Conservation (phyloP, 345 rosid genomes). For the Brassica juncea region DNA sequence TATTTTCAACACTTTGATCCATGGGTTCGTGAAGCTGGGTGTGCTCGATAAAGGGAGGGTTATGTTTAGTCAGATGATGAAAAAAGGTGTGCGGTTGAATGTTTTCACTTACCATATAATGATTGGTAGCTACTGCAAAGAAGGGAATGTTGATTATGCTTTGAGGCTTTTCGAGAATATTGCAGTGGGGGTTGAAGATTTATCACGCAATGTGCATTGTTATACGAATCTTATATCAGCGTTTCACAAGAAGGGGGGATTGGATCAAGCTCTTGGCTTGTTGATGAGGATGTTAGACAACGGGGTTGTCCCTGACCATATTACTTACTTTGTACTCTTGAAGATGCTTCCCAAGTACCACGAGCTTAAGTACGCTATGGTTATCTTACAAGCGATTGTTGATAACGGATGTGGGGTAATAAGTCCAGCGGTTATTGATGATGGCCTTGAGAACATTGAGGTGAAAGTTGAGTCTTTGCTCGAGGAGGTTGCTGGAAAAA, state of each 20-base stretch:
- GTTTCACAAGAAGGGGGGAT: conserved; percentile 50
- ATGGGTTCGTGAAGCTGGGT: conserved; percentile 58
- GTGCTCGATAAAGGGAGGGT: conserved; percentile 50
- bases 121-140: conserved; percentile 59
- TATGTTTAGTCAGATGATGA: conserved; percentile 48
- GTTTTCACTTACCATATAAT: conserved; percentile 53
- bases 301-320: conserved; percentile 63
- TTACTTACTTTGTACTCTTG: conserved; percentile 55
- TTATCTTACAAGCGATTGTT: conserved; percentile 52
- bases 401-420: conserved; percentile 45
- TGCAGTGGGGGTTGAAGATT: conserved; percentile 36
- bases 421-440: conserved; percentile 33
- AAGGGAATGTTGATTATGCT: conserved; percentile 58
- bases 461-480: conserved; percentile 53
- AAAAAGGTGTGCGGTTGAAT: conserved; percentile 42
- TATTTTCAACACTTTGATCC: conserved; percentile 62
- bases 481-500: conserved; percentile 46
- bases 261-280: conserved; percentile 48
- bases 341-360: conserved; percentile 53
- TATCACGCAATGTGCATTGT: conserved; percentile 52
- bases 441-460: conserved; percentile 26
- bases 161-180: conserved; percentile 44
- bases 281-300: conserved; percentile 49
- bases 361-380: conserved; percentile 53
- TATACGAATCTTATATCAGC: conserved; percentile 58